Percentiles rank a stretch among this genome's conserved stretches.
Conservation (phyloP, 129 eudicot species). For the Flaveria brownii region DNA sequence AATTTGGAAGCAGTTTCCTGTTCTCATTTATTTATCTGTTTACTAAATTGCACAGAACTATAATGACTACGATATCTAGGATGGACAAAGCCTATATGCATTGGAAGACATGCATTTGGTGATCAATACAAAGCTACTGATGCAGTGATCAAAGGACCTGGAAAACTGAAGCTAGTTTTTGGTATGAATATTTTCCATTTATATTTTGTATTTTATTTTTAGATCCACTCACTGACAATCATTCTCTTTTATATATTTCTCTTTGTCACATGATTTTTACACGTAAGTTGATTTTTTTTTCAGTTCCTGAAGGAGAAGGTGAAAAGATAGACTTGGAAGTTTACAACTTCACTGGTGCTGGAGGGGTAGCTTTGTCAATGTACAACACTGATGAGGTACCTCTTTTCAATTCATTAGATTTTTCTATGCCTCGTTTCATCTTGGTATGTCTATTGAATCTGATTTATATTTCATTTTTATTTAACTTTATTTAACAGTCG, state of each 20-base stretch:
- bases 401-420: not conserved
- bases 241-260: not conserved
- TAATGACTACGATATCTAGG: conserved; percentile 42
- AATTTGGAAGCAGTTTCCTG: not conserved
- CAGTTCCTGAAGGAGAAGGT: conserved; percentile 23
- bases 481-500: conserved; percentile 30
- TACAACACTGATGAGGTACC: conserved; percentile 23
- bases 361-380: conserved; percentile 25
- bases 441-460: not conserved
- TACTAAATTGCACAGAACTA: conserved; percentile 49
- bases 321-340: conserved; percentile 23
- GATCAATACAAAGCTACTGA: conserved; percentile 89
- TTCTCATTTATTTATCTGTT: not conserved
- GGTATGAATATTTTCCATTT: conserved; percentile 34
- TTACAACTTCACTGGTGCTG: conserved; percentile 13
- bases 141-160: conserved; percentile 79
- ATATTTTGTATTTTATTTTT: not conserved
- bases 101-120: conserved; percentile 96
- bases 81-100: conserved; percentile 97
- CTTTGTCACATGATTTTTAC: not conserved
- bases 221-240: not conserved
- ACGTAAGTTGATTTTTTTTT: not conserved
- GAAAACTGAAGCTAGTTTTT: conserved; percentile 77
- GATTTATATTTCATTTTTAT: not conserved
- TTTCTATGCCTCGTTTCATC: not conserved